Evolutionary conservation across 192 early-diverging fungal species (phyloP), one percentile per base, ranked within the genome.

Genomic region (Backusella macrospora): DNA sequence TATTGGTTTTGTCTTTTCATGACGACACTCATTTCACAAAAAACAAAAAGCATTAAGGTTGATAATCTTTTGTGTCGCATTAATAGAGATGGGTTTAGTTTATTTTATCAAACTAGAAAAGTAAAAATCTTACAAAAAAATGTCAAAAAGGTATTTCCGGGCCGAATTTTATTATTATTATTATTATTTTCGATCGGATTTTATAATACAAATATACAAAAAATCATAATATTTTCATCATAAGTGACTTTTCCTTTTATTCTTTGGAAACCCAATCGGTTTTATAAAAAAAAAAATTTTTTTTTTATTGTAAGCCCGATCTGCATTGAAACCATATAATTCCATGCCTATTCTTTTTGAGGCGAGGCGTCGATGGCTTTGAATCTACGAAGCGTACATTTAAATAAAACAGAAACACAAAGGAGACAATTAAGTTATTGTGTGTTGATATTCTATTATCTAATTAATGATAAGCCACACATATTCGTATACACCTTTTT

Each of bases 1-100:
- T 59, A 59, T 59, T 59, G 52, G 52, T 59, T 26, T 59, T 59
- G 52, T 59, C 21, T 59, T 59, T 23, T 59, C 52, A 59, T 59
- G 52, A 59, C 52, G 52, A 23, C 21, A 43, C 13, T 59, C 10
- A 18, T 59, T 59, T 59, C 52, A 59, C 52, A 59, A 26, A 59
- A 59, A 52, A 18, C 21, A 52, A 18, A 16, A 7, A 18, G 8
- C 21, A 52, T n/a, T 52, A 52, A 52, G 18, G 16, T n/a, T 52
- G 49, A 52, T 21, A 52, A 52, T 10, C 49, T 52, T 2, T 59
- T 59, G 52, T 59, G 52, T 59, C 21, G 52, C 21, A 23, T 59
- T 59, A 59, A 26, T 26, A 26, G 52, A 12, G 21, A 59, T 23
- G 52, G 52, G 10, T 26, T 26, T n/a, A 55, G 21, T 23, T 59